Evolutionary conservation across 148 eudicot genomes (phyloP), one percentile per base, ranked within the genome.

Genomic region (Pouteria glomerata): DNA sequence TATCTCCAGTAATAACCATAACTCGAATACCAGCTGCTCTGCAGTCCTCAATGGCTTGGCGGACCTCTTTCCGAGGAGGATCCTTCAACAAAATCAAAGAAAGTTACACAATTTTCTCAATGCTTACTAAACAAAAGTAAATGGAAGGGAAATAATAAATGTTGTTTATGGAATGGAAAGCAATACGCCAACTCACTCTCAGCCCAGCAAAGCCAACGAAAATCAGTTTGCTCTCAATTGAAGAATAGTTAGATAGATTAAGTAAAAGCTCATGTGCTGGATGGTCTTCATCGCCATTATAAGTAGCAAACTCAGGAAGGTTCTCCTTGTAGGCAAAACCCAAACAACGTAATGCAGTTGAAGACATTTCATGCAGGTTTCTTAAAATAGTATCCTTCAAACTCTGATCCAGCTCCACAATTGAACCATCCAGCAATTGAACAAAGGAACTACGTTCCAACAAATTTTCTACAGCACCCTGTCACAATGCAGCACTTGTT

Each of bases 401-500:
- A 58, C 35, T 71, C 33, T 82, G 79, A 68, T 93, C 90, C 78
- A 93, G 73, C 62, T 83, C 80, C 14, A 78, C 80, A 57, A 86
- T 33, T 70, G 96, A 90, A 57, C 96, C 98, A 81, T 93, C 90
- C 42, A 51, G 70, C 79, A 93, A 76, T 74, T 90, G 96, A 37
- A 90, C 77, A 79, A 41, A 81, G 62, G 98, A 85, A 75, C 96
- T 88, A 68, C 98, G 81, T 37, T 93, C 96, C 56, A 93, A 76
- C 76, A 93, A 39, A 72, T 87, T 88, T 71, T 93, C 98, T 37
- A 93, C 96, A 33, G 98, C 98, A 77, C 98, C 98, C 98, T 92
- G 91, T 60, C 69, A 72, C 44, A 78, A 62, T 8, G 45, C 14
- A 31, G 16, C 51, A 57, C 57, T 51, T 58, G 37, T 50, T 35